These are phyloP conservation scores for Talaromyces sp. DNA, from an alignment of 2,329 filamentous ascomycete species.

Conservation along the genomic window DNA sequence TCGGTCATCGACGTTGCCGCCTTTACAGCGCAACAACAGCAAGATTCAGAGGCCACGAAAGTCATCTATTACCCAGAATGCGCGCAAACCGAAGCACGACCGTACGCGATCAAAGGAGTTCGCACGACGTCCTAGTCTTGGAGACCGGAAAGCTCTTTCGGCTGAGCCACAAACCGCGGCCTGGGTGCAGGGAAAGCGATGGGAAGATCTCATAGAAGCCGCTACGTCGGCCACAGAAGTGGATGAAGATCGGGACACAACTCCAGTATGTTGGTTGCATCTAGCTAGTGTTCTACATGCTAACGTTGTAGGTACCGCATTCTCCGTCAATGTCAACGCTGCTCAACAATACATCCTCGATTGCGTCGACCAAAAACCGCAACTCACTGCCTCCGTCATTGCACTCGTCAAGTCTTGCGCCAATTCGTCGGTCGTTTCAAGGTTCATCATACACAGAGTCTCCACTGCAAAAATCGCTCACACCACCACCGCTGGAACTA, in stretches of 20 bases:
- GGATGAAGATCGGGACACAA: constrained; percentile 80
- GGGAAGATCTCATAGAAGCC: constrained; percentile 95
- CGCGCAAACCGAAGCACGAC: constrained; percentile 73
- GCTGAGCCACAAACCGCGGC: constrained; percentile 77
- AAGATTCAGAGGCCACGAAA: constrained; percentile 74
- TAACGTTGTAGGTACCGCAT: constrained; percentile 33
- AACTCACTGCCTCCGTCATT: constrained; percentile 62
- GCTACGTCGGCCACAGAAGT: constrained; percentile 89
- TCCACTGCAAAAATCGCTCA: constrained; percentile 84
- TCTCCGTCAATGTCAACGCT: constrained; percentile 41
- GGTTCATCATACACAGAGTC: constrained; percentile 70
- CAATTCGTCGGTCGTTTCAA: constrained; percentile 46
- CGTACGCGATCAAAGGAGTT: constrained; percentile 74
- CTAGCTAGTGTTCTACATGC: background rate
- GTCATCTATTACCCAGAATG: constrained; percentile 78
- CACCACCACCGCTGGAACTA: constrained; percentile 69
- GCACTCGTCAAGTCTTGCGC: constrained; percentile 47
- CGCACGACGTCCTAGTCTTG: constrained; percentile 67
- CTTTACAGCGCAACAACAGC: constrained; percentile 63
- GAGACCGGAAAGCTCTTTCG: constrained; percentile 78
- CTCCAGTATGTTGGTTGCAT: constrained; percentile 63
- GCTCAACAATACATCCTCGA: constrained; percentile 38
- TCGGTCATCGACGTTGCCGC: constrained; percentile 82
- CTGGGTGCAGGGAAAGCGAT: constrained; percentile 74
- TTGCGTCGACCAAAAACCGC: constrained; percentile 47